A percentile compares a stretch with the other conserved stretches of the same genome.
Evolutionary conservation across 768 basidiomycete species (phyloP).

Genomic region (Sutorius australiensis): DNA sequence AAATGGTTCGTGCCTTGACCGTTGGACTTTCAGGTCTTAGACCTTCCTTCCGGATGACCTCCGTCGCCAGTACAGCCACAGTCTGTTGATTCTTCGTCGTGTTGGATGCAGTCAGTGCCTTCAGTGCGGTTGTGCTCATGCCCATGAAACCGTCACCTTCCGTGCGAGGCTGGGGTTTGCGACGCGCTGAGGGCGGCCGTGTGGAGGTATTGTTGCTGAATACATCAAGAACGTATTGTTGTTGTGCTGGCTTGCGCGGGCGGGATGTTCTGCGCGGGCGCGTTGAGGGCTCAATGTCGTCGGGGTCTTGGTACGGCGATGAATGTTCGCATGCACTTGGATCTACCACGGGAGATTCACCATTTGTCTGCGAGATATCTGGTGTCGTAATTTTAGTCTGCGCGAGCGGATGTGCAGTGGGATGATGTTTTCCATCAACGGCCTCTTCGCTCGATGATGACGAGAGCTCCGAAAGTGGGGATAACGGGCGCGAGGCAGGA

Average conservation of each 20-base stretch:
- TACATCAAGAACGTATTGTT: slow-evolving; percentile 36
- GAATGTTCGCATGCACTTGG: background rate
- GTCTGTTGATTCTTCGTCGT: slow-evolving; percentile 71
- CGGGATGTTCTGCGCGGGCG: slow-evolving; percentile 50
- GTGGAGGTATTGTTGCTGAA: slow-evolving; percentile 30
- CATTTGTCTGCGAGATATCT: background rate
- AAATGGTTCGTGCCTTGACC: slow-evolving; percentile 66
- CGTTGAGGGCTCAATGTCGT: slow-evolving; percentile 4
- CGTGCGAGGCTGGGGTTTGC: slow-evolving; percentile 37
- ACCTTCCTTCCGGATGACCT: slow-evolving; percentile 68
- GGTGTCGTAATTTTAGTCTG: background rate
- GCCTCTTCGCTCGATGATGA: slow-evolving; percentile 19
- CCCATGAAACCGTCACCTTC: slow-evolving; percentile 51
- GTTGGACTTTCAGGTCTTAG: slow-evolving; percentile 72
- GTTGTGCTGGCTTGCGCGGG: slow-evolving; percentile 39
- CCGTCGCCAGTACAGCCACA: slow-evolving; percentile 57
- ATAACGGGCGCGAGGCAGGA: slow-evolving; percentile 2
- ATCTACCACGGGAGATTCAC: slow-evolving; percentile 10
- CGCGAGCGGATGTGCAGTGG: background rate
- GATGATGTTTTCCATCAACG: background rate
- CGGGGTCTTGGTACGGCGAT: slow-evolving; percentile 15
- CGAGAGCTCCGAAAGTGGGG: slow-evolving; percentile 25
- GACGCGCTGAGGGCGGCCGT: slow-evolving; percentile 38
- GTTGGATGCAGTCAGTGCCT: slow-evolving; percentile 67
- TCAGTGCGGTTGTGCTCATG: slow-evolving; percentile 67